Evolutionary conservation across 495 filamentous ascomycete species (phyloP), one percentile per base, ranked within the genome.

Genomic region (Aspergillus carlsbadensis): DNA sequence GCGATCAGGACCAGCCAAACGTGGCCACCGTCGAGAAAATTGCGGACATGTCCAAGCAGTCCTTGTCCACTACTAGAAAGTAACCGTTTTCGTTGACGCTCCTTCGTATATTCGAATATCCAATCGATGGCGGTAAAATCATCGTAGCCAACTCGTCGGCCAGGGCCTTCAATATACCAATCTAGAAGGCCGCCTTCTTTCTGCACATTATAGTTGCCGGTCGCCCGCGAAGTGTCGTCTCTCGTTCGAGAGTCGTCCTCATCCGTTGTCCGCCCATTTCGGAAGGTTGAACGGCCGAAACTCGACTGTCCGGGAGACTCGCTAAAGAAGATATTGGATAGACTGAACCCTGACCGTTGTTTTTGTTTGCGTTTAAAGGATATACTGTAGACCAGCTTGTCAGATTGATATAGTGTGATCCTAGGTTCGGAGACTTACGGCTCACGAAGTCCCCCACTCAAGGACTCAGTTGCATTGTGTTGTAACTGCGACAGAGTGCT

Each of bases 31-130:
- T 98, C 95, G 29, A 88, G 73, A 7, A 94, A 63, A 51, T 86
- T 86, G 44, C 81, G 83, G 26, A 83, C 59, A 65, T 92, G 85
- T 21, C 92, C 91, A 18, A 92, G 57, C 13, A 96, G 52, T 2
- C 91, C 89, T 24, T 84, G 82, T 8, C 87, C 79, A 57, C 78
- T 85, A 2, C 86, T 84, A 48, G 83, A 86, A 10, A 98, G 77
- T 14, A 88, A 76, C 8, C 91, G 81, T 60, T 94, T 81, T 39
- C 94, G 83, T 69, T 96, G 91, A 15, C 94, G 82, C 71, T 98
- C 94, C 70, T 97, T 97, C 21, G 91, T 94, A 68, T 98, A 96
- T 71, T 98, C 94, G 66, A 96, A 98, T 62, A 97, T 98, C 94
- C 94, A 98, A 75, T 98, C 94, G 70, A 98, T 98, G 13, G 95